A percentile compares a stretch with the other conserved stretches of the same genome.
phyloP scores from a whole-genome alignment of 202 grass and related monocot species.

The Bolboschoenoplectus hybrid region DNA sequence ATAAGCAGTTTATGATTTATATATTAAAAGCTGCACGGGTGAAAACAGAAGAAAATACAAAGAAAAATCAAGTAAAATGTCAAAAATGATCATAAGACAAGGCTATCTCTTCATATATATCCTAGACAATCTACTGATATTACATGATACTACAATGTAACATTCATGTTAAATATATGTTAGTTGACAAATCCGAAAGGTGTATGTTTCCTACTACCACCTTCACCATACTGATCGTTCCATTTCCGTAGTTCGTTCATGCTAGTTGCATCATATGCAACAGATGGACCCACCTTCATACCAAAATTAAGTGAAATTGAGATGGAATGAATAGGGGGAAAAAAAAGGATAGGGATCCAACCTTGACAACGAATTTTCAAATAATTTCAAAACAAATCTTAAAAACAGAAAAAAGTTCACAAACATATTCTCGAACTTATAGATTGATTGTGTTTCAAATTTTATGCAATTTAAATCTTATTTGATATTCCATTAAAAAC shows the following conservation, averaged over 20 bases:
- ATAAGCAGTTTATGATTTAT: constrained; percentile 10
- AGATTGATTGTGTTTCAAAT: no score
- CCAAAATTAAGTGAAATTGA: constrained; percentile 31
- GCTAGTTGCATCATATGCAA: constrained; percentile 76
- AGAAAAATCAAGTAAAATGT: constrained; percentile 11
- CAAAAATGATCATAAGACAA: constrained; percentile 11
- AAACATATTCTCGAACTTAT: no score
- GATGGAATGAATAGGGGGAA: not conserved
- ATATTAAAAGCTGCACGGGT: not conserved
- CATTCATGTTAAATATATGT: constrained; percentile 32
- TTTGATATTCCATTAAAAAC: no score
- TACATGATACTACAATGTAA: constrained; percentile 25
- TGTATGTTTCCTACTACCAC: constrained; percentile 72
- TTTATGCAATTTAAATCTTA: no score
- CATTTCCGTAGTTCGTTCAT: constrained; percentile 94
- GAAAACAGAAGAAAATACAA: constrained; percentile 11
- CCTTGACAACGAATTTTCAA: no score
- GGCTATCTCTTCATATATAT: constrained; percentile 16
- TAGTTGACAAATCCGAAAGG: constrained; percentile 74
- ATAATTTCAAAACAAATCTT: no score
- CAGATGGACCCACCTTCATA: constrained; percentile 76
- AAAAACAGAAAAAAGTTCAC: no score
- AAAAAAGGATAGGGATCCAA: not conserved
- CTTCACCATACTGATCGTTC: constrained; percentile 93
- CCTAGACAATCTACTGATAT: constrained; percentile 39